A percentile compares a stretch with the other conserved stretches of the same genome.
These are phyloP conservation scores for Lachancea thermotolerans DNA, from an alignment of 805 yeast species.

Conservation along the genomic window DNA sequence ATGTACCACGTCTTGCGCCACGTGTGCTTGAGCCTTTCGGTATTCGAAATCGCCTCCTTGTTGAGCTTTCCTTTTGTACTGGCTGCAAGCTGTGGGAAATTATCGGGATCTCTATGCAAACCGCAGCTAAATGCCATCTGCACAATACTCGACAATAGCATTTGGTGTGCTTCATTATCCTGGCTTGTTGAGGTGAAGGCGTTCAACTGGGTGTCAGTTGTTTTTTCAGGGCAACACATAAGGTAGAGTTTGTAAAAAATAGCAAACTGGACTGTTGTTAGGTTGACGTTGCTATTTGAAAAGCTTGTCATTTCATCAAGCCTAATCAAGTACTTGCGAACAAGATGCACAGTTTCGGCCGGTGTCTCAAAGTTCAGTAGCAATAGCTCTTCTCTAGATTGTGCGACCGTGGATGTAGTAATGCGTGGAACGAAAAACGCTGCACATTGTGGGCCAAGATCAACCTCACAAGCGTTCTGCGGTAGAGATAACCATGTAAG, in stretches of 20 bases:
- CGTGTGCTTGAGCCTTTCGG: conserved; percentile 38
- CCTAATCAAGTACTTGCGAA: conserved; percentile 27
- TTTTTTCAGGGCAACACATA: conserved; percentile 47
- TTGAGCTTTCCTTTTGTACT: conserved; percentile 12
- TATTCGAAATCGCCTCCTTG: conserved; percentile 23
- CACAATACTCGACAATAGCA: conserved; percentile 47
- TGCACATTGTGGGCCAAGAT: conserved; percentile 21
- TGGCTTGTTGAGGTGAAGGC: conserved; percentile 21
- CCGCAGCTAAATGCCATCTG: conserved; percentile 68
- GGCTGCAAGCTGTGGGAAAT: conserved; percentile 38
- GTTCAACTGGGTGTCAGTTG: conserved; percentile 12
- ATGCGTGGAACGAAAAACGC: conserved; percentile 16
- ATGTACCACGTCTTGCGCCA: conserved; percentile 57
- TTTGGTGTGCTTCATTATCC: conserved; percentile 54
- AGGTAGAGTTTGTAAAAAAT: conserved; percentile 50
- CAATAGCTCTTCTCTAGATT: conserved; percentile 26
- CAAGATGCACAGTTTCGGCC: conserved; percentile 22
- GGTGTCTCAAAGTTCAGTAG: conserved; percentile 26
- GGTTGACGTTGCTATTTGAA: conserved; percentile 29
- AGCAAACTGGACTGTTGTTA: conserved; percentile 50
- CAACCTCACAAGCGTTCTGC: conserved; percentile 31
- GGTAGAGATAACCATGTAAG: conserved; percentile 53
- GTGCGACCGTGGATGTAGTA: conserved; percentile 19
- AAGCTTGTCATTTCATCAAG: conserved; percentile 31
- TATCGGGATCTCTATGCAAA: conserved; percentile 58